Evolutionary conservation across 257 asterid genomes (phyloP).

Genomic region (Cordia subcordata): DNA sequence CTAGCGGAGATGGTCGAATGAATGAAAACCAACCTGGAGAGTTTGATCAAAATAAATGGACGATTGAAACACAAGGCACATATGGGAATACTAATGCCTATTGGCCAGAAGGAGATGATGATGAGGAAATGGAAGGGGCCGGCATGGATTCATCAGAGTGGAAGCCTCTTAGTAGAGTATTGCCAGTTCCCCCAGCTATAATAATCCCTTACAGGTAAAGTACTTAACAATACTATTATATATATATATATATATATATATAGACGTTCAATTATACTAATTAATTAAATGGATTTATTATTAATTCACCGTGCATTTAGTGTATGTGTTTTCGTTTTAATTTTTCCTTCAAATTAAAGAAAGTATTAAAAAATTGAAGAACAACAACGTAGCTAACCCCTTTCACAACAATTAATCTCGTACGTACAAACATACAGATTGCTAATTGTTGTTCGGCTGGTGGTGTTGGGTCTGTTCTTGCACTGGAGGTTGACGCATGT

Average conservation of each 20-base stretch:
- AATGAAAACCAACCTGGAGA: conserved; percentile 72
- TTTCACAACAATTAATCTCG: no score
- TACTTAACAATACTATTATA: no score
- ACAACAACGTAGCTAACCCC: no score
- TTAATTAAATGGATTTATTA: no score
- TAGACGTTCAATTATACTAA: no score
- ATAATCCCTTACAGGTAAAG: conserved; percentile 69
- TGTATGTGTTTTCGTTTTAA: no score
- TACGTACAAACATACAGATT: conserved; percentile 19
- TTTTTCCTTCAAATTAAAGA: no score
- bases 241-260: no score
- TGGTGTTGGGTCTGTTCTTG: conserved; percentile 26
- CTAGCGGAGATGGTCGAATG: conserved; percentile 49
- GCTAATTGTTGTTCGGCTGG: conserved; percentile 26
- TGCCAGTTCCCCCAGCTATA: conserved; percentile 47
- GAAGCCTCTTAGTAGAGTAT: conserved; percentile 67
- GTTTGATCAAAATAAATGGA: conserved; percentile 63
- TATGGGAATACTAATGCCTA: conserved; percentile 78
- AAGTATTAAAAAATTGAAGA: no score
- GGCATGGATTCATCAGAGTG: conserved; percentile 57
- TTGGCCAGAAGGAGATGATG: conserved; percentile 72
- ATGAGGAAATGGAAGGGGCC: conserved; percentile 32
- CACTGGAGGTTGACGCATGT: conserved; percentile 33
- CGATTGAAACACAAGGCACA: conserved; percentile 75
- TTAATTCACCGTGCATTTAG: no score